Percentiles rank a stretch among this genome's conserved stretches.
Conservation (phyloP, 495 filamentous ascomycete genomes). For the Daldinia vernicosa region DNA sequence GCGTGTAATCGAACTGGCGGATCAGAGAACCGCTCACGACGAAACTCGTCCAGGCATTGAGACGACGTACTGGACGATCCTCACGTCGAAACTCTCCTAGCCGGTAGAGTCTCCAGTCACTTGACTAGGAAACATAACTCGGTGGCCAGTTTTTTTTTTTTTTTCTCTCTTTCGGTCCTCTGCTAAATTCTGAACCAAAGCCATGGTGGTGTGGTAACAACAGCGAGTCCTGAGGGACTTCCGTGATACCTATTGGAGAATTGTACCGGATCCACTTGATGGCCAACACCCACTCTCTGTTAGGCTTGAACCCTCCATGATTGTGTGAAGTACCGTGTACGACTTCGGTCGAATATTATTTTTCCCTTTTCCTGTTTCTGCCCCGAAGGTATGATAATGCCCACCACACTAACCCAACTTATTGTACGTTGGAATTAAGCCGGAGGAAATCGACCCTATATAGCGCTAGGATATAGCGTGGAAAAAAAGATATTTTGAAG, state of each 20-base stretch:
- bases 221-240: slow-evolving; percentile 30
- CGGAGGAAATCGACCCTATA: slow-evolving; percentile 31
- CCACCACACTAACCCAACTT: slow-evolving; percentile 38
- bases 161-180: neutral
- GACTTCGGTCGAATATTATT: slow-evolving; percentile 41
- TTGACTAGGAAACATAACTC: slow-evolving; percentile 36
- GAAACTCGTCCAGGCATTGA: slow-evolving; percentile 40
- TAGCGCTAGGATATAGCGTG: slow-evolving; percentile 31
- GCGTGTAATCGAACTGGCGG: slow-evolving; percentile 28
- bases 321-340: slow-evolving; percentile 39
- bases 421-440: slow-evolving; percentile 35
- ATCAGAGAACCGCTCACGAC: slow-evolving; percentile 32
- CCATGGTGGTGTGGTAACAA: slow-evolving; percentile 38
- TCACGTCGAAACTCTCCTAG: slow-evolving; percentile 39
- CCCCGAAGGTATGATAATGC: slow-evolving; percentile 33
- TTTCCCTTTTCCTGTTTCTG: slow-evolving; percentile 36
- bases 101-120: slow-evolving; percentile 34
- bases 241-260: slow-evolving; percentile 39
- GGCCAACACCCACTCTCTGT: slow-evolving; percentile 37
- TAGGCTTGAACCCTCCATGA: slow-evolving; percentile 33
- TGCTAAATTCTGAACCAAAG: slow-evolving; percentile 30
- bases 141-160: slow-evolving; percentile 16
- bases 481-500: slow-evolving; percentile 31
- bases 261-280: slow-evolving; percentile 35
- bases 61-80: slow-evolving; percentile 28